Percentiles rank a stretch among this genome's conserved stretches.
Evolutionary conservation across 2,329 filamentous ascomycete species (phyloP).

Genomic region (Penicillium janthinellum): DNA sequence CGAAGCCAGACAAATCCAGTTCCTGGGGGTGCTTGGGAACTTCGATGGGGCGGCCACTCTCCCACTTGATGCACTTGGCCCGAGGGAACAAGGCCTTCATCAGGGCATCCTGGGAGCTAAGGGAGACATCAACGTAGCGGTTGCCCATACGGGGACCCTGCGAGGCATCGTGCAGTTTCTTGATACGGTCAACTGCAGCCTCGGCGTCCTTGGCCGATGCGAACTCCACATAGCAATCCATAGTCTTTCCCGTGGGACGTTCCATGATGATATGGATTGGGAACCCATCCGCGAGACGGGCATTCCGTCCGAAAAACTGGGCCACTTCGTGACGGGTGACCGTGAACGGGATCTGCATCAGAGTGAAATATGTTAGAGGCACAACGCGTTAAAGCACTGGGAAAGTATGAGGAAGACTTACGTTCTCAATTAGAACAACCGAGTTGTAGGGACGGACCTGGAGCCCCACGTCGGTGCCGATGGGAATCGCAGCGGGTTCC

Average conservation of each 20-base stretch:
- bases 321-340: constrained; percentile 53
- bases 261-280: constrained; percentile 62
- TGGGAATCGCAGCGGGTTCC: neutral
- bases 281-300: constrained; percentile 39
- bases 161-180: constrained; percentile 36
- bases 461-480: neutral
- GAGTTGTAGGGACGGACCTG: constrained; percentile 24
- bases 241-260: constrained; percentile 58
- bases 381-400: neutral
- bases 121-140: constrained; percentile 49
- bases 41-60: constrained; percentile 36
- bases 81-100: constrained; percentile 55
- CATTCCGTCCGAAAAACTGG: constrained; percentile 49
- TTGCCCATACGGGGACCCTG: constrained; percentile 50
- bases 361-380: neutral
- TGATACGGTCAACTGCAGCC: constrained; percentile 40
- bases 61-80: constrained; percentile 54
- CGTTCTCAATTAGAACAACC: constrained; percentile 42
- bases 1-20: constrained; percentile 52
- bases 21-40: constrained; percentile 39
- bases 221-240: constrained; percentile 57
- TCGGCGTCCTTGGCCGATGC: constrained; percentile 40
- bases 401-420: constrained; percentile 24
- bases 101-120: constrained; percentile 53
- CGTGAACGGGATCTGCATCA: constrained; percentile 52